These are phyloP conservation scores for Juncus inflexus DNA, from an alignment of 176 grass and related monocot genomes.

Conservation along the genomic window DNA sequence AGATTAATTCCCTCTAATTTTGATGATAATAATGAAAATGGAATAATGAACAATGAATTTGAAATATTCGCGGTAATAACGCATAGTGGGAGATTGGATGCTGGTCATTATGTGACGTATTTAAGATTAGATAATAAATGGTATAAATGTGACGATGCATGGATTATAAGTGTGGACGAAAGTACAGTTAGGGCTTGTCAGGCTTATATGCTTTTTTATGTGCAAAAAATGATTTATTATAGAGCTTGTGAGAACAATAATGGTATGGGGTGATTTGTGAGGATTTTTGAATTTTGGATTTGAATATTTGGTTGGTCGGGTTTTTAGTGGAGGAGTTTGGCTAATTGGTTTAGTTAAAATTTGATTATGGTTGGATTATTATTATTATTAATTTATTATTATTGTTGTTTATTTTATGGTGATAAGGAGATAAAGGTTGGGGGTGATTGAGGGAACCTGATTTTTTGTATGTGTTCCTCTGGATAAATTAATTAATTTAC, in stretches of 20 bases:
- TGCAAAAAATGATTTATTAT: conserved; percentile 88
- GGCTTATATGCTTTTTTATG: conserved; percentile 99
- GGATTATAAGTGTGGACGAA: conserved; percentile 82
- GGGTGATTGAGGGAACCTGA: conserved; percentile 21
- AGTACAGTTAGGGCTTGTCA: conserved; percentile 70
- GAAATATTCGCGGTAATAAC: conserved; percentile 93
- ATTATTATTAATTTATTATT: conserved; percentile 6
- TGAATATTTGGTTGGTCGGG: not conserved
- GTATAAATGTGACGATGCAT: conserved; percentile 98
- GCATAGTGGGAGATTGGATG: conserved; percentile 77
- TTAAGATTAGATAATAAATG: conserved; percentile 71
- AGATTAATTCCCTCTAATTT: conserved; percentile 68
- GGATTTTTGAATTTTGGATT: not conserved
- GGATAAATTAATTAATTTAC: conserved; percentile 3
- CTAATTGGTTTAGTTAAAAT: conserved; percentile 15
- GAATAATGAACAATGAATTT: conserved; percentile 45
- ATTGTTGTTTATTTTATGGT: conserved; percentile 10
- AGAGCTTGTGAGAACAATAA: conserved; percentile 59
- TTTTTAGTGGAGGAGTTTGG: not conserved
- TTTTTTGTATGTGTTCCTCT: conserved; percentile 28
- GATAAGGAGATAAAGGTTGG: conserved; percentile 1
- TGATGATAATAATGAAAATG: conserved; percentile 50
- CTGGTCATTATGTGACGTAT: conserved; percentile 91
- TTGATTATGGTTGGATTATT: not conserved
- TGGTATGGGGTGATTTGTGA: not conserved